Base-by-base conservation (phyloP, 2,329 filamentous ascomycete genomes). In the Fusarium sp. region DNA sequence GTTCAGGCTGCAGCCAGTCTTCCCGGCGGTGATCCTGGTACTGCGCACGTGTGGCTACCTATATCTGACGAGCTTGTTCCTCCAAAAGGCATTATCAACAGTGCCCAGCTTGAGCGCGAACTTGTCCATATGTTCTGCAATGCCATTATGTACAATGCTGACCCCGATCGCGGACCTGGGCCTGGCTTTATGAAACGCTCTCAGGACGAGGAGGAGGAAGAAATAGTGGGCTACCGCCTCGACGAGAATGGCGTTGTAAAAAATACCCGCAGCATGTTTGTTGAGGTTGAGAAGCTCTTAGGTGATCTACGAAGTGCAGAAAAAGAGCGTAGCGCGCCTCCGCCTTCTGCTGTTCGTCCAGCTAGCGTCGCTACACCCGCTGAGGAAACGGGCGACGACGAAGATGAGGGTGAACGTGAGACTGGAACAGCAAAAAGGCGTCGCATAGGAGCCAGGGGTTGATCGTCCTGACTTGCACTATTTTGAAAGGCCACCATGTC, bases 71-170 rank as follows among this genome's bases (percentile, higher is more conserved):
- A 98, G 64, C 86, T 97, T 31, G 87, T 95, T 6, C 94, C 95
- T 6, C 95, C 96, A 0, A 93, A 91, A 76, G 94, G 91, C 26
- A 97, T 98, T 76, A 93, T 98, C 81, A 98, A 98, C 81, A 95
- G 93, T 56, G 91, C 92, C 3, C 96, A 98, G 80, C 87, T 98
- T 22, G 95, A 98, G 82, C 94, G 95, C 74, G 95, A 98, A 81
- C 85, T 98, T 16, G 94, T 97, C 76, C 93, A 97, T 77, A 98
- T 98, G 93, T 97, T 98, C 81, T 94, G 95, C 74, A 98, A 98
- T 78, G 95, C 96, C 24, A 93, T 98, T 82, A 98, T 99, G 96
- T 99, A 97, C 85, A 98, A 98, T 77, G 91, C 93, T 0, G 94
- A 97, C 70, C 91, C 92, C 0, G 86, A 93, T 73, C 89, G 91